These are phyloP conservation scores for Pleurotus djamor DNA, from an alignment of 768 basidiomycete genomes.

Conservation along the genomic window DNA sequence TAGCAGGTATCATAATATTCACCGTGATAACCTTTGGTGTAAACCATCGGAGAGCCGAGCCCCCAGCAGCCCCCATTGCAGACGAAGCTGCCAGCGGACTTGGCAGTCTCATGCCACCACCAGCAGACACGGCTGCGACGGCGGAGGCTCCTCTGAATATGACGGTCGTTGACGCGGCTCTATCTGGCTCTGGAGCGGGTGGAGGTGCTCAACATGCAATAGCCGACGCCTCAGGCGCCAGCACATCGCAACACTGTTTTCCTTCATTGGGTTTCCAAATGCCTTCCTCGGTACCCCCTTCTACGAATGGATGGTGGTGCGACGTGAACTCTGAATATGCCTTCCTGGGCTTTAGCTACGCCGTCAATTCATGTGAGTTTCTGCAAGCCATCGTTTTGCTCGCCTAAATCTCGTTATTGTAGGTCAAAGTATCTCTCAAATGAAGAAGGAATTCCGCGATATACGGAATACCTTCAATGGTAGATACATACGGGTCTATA, in stretches of 20 bases:
- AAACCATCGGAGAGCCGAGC: neutral
- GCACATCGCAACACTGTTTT: constrained; percentile 29
- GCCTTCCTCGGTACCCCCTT: constrained; percentile 47
- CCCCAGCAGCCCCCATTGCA: neutral
- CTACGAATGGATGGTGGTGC: constrained; percentile 64
- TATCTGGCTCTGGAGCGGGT: neutral
- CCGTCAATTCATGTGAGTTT: constrained; percentile 58
- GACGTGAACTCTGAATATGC: constrained; percentile 61
- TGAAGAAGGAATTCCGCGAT: constrained; percentile 56
- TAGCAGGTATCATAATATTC: constrained; percentile 4
- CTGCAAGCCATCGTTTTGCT: neutral
- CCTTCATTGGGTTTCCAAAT: constrained; percentile 48
- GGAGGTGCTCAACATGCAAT: neutral
- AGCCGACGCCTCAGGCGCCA: neutral
- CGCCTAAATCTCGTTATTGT: constrained; percentile 7
- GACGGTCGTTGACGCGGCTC: neutral
- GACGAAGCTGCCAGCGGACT: neutral
- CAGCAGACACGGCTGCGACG: neutral
- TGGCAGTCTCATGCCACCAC: neutral
- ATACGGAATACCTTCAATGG: constrained; percentile 59
- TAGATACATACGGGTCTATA: constrained; percentile 64
- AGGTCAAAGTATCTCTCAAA: constrained; percentile 57
- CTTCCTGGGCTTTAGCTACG: constrained; percentile 78
- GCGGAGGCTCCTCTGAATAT: neutral
- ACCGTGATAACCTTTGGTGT: constrained; percentile 1